Percentiles rank a stretch among this genome's conserved stretches.
Conservation (phyloP, 768 basidiomycete genomes). For the Sarcodon aspratus region DNA sequence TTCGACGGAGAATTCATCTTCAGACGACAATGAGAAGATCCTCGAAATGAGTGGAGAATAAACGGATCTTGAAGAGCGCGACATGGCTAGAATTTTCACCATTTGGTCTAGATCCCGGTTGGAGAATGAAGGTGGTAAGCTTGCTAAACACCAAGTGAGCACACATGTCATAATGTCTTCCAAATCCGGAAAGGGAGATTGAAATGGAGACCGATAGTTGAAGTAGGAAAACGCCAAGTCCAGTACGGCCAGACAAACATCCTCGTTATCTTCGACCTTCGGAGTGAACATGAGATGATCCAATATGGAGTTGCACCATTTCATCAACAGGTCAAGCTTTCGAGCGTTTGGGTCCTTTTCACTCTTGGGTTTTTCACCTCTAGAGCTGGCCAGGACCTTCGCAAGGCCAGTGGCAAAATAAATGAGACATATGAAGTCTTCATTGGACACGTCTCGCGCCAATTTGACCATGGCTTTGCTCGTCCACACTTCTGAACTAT, state of each 20-base stretch:
- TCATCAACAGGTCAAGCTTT: neutral
- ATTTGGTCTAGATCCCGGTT: neutral
- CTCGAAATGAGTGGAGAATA: neutral
- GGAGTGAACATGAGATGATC: neutral
- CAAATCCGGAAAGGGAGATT: neutral
- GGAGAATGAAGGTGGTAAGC: neutral
- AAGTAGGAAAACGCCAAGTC: neutral
- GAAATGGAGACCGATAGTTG: neutral
- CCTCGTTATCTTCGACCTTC: neutral
- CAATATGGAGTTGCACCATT: neutral
- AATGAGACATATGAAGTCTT: constrained; percentile 23
- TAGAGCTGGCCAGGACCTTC: neutral
- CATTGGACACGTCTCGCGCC: constrained; percentile 16
- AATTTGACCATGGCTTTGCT: constrained; percentile 29
- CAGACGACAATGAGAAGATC: neutral
- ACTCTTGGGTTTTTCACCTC: neutral
- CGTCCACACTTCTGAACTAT: constrained; percentile 23
- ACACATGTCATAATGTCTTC: neutral
- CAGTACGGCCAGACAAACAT: neutral
- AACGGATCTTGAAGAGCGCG: neutral
- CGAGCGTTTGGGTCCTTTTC: neutral
- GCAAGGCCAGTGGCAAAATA: constrained; percentile 18
- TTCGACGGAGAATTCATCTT: neutral
- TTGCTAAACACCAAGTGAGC: neutral
- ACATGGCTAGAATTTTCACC: neutral